phyloP scores from a whole-genome alignment of 2,329 filamentous ascomycete genomes.

The Verticillium tricorpus region DNA sequence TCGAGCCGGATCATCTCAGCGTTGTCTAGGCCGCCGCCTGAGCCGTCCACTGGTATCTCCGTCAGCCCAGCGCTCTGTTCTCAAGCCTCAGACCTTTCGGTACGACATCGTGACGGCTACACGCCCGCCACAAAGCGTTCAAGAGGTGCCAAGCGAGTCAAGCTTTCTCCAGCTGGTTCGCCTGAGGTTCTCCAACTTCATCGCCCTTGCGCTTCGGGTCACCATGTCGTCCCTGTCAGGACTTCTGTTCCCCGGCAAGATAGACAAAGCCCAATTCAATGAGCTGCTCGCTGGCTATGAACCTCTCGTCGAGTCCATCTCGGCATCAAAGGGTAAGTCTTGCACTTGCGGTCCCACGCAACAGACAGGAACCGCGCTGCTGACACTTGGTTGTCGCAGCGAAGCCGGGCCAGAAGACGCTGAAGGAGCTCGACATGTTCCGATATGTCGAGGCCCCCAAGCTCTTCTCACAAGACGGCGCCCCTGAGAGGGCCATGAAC shows the following conservation, averaged over 20 bases:
- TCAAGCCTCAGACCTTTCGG: too few species aligned
- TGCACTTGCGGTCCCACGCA: slow-evolving; percentile 1
- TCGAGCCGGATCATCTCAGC: too few species aligned
- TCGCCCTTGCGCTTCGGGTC: neutral
- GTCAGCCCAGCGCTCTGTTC: too few species aligned
- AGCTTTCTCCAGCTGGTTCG: neutral
- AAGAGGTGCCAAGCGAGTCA: neutral
- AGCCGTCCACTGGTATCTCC: too few species aligned
- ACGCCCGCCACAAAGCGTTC: too few species aligned
- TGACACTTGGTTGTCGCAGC: slow-evolving; percentile 21
- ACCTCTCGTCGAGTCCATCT: slow-evolving; percentile 36
- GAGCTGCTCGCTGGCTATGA: slow-evolving; percentile 31
- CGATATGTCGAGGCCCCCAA: slow-evolving; percentile 52
- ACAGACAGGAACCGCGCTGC: slow-evolving; percentile 1
- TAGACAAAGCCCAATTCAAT: slow-evolving; percentile 28
- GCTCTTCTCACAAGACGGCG: slow-evolving; percentile 32
- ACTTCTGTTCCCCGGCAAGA: slow-evolving; percentile 12
- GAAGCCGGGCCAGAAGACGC: slow-evolving; percentile 44
- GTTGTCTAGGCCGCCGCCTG: too few species aligned
- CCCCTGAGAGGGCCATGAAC: slow-evolving; percentile 36
- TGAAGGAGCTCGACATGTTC: slow-evolving; percentile 55
- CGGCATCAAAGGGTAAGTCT: slow-evolving; percentile 38
- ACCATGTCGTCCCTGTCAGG: neutral
- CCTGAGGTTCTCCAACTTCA: neutral
- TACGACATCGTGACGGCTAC: neutral